Conservation (phyloP, 805 yeast genomes). For the Candida anglica region DNA sequence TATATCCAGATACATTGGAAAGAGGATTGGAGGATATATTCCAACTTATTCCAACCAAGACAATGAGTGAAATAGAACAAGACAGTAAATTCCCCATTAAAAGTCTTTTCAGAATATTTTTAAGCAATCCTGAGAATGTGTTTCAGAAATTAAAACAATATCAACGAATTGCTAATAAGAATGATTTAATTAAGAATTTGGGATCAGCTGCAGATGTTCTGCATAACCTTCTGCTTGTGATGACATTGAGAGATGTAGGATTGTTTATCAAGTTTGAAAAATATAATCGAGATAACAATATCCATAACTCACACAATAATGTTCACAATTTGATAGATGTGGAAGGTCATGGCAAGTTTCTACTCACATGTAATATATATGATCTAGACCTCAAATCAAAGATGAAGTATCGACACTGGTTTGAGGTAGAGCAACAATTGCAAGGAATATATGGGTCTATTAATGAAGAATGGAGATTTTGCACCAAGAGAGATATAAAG, state of each 20-base stretch:
- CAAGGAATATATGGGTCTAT: slow-evolving; percentile 27
- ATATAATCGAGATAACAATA: slow-evolving; percentile 20
- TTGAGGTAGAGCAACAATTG: slow-evolving; percentile 35
- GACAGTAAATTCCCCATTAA: slow-evolving; percentile 29
- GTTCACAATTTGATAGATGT: slow-evolving; percentile 19
- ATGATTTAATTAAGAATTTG: slow-evolving; percentile 27
- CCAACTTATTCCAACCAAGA: slow-evolving; percentile 14
- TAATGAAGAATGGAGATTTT: slow-evolving; percentile 26
- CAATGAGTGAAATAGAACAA: slow-evolving; percentile 14
- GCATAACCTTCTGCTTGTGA: slow-evolving; percentile 36
- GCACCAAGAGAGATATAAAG: slow-evolving; percentile 12
- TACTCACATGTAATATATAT: slow-evolving; percentile 36
- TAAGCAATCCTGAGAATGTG: slow-evolving; percentile 24
- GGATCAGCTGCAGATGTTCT: slow-evolving; percentile 35
- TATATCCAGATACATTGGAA: slow-evolving; percentile 25
- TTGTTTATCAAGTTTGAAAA: slow-evolving; percentile 40
- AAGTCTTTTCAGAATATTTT: slow-evolving; percentile 27
- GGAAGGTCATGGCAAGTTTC: slow-evolving; percentile 20
- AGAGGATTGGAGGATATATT: slow-evolving; percentile 32
- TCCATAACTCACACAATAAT: slow-evolving; percentile 27
- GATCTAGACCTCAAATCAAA: slow-evolving; percentile 49
- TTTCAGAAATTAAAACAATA: slow-evolving; percentile 30
- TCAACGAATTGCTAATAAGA: slow-evolving; percentile 29
- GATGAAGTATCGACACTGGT: slow-evolving; percentile 44
- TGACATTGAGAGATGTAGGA: slow-evolving; percentile 59